phyloP scores from a whole-genome alignment of 192 early-diverging fungal species.

The Coemansia umbellata region DNA sequence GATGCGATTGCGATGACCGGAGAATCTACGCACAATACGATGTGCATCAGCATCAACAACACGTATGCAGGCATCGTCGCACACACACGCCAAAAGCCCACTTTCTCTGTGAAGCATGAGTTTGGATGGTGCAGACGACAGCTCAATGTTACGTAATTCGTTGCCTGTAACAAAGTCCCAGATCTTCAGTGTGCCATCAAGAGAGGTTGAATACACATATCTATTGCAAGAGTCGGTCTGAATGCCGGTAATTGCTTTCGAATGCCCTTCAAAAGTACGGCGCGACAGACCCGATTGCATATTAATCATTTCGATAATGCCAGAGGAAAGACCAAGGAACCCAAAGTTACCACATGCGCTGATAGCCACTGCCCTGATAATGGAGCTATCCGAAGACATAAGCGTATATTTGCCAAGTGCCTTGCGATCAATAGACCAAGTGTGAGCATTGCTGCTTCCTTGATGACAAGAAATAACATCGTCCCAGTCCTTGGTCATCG shows the following conservation, averaged over 20 bases:
- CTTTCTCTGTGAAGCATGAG: conserved; percentile 67
- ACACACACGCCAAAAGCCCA: conserved; percentile 72
- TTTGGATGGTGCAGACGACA: conserved; percentile 61
- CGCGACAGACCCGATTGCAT: conserved; percentile 88
- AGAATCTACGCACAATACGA: conserved; percentile 82
- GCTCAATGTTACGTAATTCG: conserved; percentile 58
- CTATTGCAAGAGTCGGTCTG: conserved; percentile 71
- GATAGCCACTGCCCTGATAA: conserved; percentile 62
- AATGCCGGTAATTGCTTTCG: conserved; percentile 77
- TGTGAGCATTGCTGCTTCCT: conserved; percentile 65
- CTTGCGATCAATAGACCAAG: conserved; percentile 81
- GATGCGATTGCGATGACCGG: conserved; percentile 83
- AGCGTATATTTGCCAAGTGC: conserved; percentile 69
- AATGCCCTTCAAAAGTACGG: conserved; percentile 70
- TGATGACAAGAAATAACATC: conserved; percentile 87
- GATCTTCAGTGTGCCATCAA: conserved; percentile 73
- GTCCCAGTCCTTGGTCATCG: conserved; percentile 82
- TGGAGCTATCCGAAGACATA: conserved; percentile 56
- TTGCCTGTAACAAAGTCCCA: conserved; percentile 79
- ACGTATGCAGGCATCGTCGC: conserved; percentile 85
- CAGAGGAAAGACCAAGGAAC: conserved; percentile 73
- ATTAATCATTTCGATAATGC: conserved; percentile 86
- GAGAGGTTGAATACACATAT: conserved; percentile 67
- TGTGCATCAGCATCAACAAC: conserved; percentile 83
- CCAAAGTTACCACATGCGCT: conserved; percentile 94